Evolutionary conservation across 305 asterid genomes (phyloP).

Genomic region (Stenogyne calaminthoides): DNA sequence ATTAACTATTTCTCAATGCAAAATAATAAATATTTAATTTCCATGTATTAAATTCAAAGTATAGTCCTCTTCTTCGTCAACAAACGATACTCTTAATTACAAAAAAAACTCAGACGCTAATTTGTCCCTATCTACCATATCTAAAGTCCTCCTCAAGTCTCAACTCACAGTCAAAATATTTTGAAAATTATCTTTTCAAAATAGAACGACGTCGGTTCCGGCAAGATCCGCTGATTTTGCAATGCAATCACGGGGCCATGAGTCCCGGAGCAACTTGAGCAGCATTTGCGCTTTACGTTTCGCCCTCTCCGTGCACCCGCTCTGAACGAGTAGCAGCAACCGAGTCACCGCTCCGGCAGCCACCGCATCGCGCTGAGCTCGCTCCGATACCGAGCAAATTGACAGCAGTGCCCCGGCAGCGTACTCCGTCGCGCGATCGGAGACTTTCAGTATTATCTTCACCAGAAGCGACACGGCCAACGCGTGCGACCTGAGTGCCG

Average conservation of each 20-base stretch:
- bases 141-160: too few relatives aligned
- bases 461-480: slow-evolving; percentile 81
- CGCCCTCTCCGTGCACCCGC: slow-evolving; percentile 94
- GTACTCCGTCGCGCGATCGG: slow-evolving; percentile 93
- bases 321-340: slow-evolving; percentile 77
- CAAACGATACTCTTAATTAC: slow-evolving; percentile 15
- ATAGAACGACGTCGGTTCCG: slow-evolving; percentile 68
- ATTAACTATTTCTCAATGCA: too few relatives aligned
- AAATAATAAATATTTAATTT: too few relatives aligned
- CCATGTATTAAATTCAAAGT: too few relatives aligned
- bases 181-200: slow-evolving; percentile 21
- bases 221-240: slow-evolving; percentile 60
- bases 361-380: slow-evolving; percentile 61
- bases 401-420: slow-evolving; percentile 87
- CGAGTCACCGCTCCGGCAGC: slow-evolving; percentile 82
- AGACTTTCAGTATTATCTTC: slow-evolving; percentile 65
- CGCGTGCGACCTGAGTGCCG: slow-evolving; percentile 73
- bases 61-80: background rate
- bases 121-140: background rate
- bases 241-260: slow-evolving; percentile 74
- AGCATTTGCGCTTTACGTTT: slow-evolving; percentile 91
- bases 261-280: slow-evolving; percentile 69
- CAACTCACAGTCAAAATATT: background rate
- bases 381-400: slow-evolving; percentile 73
- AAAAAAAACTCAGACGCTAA: slow-evolving; percentile 6